Percentiles rank a stretch among this genome's conserved stretches.
Evolutionary conservation across 495 filamentous ascomycete genomes (phyloP).

Genomic region (Aspergillus haitiensis): DNA sequence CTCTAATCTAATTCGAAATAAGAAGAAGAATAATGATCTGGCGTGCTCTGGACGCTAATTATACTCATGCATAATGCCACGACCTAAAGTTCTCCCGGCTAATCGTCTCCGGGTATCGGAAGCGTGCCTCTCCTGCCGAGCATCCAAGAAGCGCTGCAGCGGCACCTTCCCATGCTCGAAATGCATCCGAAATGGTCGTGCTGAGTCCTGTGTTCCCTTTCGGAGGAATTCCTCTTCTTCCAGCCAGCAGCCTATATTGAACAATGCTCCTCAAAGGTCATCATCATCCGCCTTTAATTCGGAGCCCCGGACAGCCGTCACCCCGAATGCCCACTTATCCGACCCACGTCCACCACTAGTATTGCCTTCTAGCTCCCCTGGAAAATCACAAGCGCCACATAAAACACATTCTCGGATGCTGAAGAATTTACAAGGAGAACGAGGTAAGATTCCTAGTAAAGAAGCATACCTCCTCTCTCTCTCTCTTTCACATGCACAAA

Average conservation of each 20-base stretch:
- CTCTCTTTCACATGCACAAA: no score
- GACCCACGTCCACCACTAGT: not conserved
- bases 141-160: constrained; percentile 44
- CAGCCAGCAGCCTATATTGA: not conserved
- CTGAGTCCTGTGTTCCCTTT: constrained; percentile 35
- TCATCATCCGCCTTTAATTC: not conserved
- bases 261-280: not conserved
- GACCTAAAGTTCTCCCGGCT: constrained; percentile 39
- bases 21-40: not conserved
- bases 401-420: constrained; percentile 42
- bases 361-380: constrained; percentile 5
- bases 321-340: not conserved
- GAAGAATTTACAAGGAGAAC: constrained; percentile 38
- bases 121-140: constrained; percentile 39
- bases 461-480: no score
- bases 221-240: not conserved
- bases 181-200: constrained; percentile 35
- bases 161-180: constrained; percentile 43
- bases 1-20: not conserved
- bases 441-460: constrained; percentile 26
- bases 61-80: constrained; percentile 30
- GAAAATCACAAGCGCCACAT: constrained; percentile 37
- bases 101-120: constrained; percentile 39
- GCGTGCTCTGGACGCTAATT: not conserved
- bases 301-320: not conserved